Evolutionary conservation across 306 rosid genomes (phyloP).

Genomic region (Medicago lupulina): DNA sequence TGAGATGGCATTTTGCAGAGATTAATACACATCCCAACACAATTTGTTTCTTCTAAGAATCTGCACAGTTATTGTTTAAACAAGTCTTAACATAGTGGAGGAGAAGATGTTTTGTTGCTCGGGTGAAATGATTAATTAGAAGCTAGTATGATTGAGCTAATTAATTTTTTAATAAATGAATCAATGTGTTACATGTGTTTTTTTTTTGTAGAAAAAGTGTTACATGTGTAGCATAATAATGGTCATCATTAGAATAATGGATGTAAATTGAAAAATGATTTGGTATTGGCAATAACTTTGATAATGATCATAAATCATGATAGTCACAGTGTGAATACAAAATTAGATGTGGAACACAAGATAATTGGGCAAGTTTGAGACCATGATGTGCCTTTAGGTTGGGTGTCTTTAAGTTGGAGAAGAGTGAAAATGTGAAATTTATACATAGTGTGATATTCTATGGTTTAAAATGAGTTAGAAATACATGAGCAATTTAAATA

Average conservation of each 20-base stretch:
- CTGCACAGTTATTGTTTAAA: conserved; percentile 52
- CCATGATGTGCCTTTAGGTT: no score
- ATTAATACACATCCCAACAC: conserved; percentile 84
- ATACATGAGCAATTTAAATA: no score
- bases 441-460: no score
- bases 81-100: neutral
- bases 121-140: conserved; percentile 2
- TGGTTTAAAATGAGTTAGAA: no score
- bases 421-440: no score
- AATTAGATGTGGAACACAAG: conserved; percentile 37
- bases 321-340: conserved; percentile 28
- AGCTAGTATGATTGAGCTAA: neutral
- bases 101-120: neutral
- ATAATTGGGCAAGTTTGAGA: no score
- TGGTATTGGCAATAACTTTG: conserved; percentile 37
- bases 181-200: no score
- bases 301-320: conserved; percentile 40
- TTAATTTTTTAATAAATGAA: neutral
- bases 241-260: conserved; percentile 11
- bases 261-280: conserved; percentile 19
- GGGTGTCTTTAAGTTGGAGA: no score
- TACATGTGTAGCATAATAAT: no score
- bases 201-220: no score
- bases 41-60: conserved; percentile 78
- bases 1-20: conserved; percentile 89